These are phyloP conservation scores for Synchytrium microbalum DNA, from an alignment of 371 early-diverging fungal genomes.

Conservation along the genomic window DNA sequence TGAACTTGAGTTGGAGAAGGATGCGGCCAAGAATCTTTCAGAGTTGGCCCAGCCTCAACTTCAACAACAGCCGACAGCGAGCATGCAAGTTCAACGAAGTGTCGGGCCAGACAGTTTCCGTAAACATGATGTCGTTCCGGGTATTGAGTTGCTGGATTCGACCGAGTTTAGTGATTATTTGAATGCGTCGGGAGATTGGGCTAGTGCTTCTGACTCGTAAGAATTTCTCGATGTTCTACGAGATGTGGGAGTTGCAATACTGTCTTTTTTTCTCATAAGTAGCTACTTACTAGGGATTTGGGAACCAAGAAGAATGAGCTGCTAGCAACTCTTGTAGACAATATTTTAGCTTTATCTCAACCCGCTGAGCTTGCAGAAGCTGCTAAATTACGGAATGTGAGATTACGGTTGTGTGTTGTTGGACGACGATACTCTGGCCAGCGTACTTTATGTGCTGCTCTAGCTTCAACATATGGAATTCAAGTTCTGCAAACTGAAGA, in stretches of 20 bases:
- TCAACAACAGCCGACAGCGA: not conserved
- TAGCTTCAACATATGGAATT: slow-evolving; percentile 30
- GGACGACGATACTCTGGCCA: slow-evolving; percentile 46
- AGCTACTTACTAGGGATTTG: not conserved
- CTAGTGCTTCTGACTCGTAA: slow-evolving; percentile 17
- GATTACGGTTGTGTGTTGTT: slow-evolving; percentile 24
- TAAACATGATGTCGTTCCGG: slow-evolving; percentile 5
- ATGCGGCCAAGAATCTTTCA: slow-evolving; percentile 9
- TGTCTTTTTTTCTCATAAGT: not conserved
- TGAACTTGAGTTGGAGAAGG: slow-evolving; percentile 27
- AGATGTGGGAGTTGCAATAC: not conserved
- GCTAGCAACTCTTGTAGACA: slow-evolving; percentile 29
- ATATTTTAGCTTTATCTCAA: slow-evolving; percentile 18
- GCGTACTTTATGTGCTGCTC: slow-evolving; percentile 24
- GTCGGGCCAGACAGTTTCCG: not conserved
- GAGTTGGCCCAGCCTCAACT: not conserved
- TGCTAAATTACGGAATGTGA: not conserved
- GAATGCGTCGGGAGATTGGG: slow-evolving; percentile 32
- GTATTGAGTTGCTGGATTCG: slow-evolving; percentile 37
- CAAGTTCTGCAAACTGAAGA: slow-evolving; percentile 28
- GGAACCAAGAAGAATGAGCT: slow-evolving; percentile 19
- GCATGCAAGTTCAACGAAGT: slow-evolving; percentile 1
- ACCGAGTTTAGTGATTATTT: slow-evolving; percentile 44
- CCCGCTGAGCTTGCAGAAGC: not conserved
- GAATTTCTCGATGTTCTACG: not conserved